These are phyloP conservation scores for Salix caprea DNA, from an alignment of 345 rosid genomes.

Conservation along the genomic window DNA sequence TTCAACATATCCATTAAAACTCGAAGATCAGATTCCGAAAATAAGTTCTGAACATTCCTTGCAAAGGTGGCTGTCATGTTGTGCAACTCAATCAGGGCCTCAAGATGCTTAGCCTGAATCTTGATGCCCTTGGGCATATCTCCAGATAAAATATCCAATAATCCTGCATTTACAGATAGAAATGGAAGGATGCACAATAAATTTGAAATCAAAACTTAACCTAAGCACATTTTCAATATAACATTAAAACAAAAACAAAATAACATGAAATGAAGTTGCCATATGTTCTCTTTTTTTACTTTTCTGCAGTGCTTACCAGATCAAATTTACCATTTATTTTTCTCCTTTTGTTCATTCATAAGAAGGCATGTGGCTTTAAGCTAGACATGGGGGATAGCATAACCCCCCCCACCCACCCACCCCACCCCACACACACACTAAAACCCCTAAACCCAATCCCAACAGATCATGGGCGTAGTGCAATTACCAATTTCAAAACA, in stretches of 20 bases:
- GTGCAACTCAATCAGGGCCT: conserved; percentile 85
- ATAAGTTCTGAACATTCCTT: conserved; percentile 82
- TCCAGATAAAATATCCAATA: conserved; percentile 81
- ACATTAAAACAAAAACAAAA: background rate
- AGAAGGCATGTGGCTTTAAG: too few species aligned
- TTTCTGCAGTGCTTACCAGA: too few species aligned
- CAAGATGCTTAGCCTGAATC: conserved; percentile 89
- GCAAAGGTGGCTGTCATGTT: conserved; percentile 81
- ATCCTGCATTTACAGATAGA: conserved; percentile 41
- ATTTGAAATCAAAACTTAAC: background rate
- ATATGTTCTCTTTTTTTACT: too few species aligned
- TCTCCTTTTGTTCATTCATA: too few species aligned
- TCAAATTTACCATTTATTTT: too few species aligned
- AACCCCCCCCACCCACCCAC: too few species aligned
- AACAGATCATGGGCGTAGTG: too few species aligned
- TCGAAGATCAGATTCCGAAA: conserved; percentile 77
- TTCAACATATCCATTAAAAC: conserved; percentile 76
- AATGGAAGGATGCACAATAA: conserved; percentile 8
- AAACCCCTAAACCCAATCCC: too few species aligned
- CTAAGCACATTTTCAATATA: background rate
- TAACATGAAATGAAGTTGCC: background rate
- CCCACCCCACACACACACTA: too few species aligned
- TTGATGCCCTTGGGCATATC: conserved; percentile 90
- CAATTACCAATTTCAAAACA: too few species aligned
- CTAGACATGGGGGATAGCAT: too few species aligned